Conservation (phyloP, 1,284 basidiomycete genomes). For the Leccinum proximum region DNA sequence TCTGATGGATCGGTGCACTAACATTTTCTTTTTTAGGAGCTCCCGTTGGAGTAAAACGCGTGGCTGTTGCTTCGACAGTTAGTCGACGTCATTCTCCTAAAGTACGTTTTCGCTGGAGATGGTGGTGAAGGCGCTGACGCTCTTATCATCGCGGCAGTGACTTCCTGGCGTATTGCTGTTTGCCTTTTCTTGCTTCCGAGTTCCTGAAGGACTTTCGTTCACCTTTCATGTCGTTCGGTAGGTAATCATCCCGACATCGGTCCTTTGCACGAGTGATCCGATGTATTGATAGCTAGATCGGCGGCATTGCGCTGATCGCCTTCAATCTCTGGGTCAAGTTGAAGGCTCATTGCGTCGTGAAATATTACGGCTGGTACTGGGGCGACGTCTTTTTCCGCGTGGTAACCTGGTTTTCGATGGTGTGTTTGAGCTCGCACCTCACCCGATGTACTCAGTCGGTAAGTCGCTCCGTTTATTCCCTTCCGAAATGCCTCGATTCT, state of each 20-base stretch:
- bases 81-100: constrained; percentile 97
- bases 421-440: constrained; percentile 91
- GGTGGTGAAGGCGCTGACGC: neutral
- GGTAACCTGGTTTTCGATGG: constrained; percentile 95
- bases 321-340: constrained; percentile 98
- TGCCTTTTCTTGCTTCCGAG: constrained; percentile 87
- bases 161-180: constrained; percentile 96
- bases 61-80: constrained; percentile 92
- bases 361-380: constrained; percentile 96
- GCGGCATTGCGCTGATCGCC: constrained; percentile 83
- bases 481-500: neutral
- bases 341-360: constrained; percentile 96
- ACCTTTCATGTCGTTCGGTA: constrained; percentile 78
- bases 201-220: constrained; percentile 74
- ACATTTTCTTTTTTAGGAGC: constrained; percentile 43
- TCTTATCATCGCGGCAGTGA: constrained; percentile 51
- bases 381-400: constrained; percentile 97
- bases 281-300: constrained; percentile 67
- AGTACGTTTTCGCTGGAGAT: constrained; percentile 49
- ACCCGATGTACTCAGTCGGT: constrained; percentile 95
- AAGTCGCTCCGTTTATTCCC: constrained; percentile 25
- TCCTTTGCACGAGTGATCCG: constrained; percentile 3
- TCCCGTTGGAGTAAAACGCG: constrained; percentile 83
- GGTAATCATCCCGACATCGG: constrained; percentile 8
- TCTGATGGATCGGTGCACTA: neutral